phyloP scores from a whole-genome alignment of 148 eudicot genomes.

The Pouteria glomerata region DNA sequence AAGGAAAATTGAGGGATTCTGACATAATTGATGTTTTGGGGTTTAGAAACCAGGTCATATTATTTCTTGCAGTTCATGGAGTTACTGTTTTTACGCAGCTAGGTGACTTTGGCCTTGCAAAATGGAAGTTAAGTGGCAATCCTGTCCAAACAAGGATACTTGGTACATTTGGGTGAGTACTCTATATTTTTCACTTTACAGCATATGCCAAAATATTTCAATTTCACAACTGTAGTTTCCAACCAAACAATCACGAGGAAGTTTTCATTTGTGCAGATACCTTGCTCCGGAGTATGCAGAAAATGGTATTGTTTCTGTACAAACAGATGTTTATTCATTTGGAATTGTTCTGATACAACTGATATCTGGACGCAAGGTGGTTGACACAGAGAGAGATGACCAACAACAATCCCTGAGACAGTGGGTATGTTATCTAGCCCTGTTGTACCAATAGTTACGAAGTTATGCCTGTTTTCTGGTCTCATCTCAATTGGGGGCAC shows the following conservation, averaged over 20 bases:
- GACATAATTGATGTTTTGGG: neutral
- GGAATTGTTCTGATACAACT: conserved; percentile 41
- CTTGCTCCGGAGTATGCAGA: conserved; percentile 47
- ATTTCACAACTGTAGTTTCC: neutral
- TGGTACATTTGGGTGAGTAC: conserved; percentile 42
- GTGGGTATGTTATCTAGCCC: conserved; percentile 27
- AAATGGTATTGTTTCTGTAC: conserved; percentile 35
- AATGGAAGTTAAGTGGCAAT: conserved; percentile 32
- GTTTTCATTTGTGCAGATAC: conserved; percentile 25
- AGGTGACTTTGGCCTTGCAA: conserved; percentile 52
- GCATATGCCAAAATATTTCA: neutral
- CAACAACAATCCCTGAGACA: conserved; percentile 31
- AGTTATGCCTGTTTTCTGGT: neutral
- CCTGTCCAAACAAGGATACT: conserved; percentile 36
- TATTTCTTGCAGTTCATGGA: neutral
- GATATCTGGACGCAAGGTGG: conserved; percentile 37
- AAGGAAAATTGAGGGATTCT: neutral
- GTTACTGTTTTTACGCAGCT: conserved; percentile 21
- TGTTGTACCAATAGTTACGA: neutral
- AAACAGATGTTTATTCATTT: conserved; percentile 39
- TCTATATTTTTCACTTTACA: neutral
- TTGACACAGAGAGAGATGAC: conserved; percentile 21
- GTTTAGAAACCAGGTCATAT: neutral
- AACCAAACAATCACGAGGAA: neutral
- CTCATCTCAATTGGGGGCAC: neutral